A percentile compares a stretch with the other conserved stretches of the same genome.
phyloP scores from a whole-genome alignment of 306 rosid species.

The Begonia loranthoides region DNA sequence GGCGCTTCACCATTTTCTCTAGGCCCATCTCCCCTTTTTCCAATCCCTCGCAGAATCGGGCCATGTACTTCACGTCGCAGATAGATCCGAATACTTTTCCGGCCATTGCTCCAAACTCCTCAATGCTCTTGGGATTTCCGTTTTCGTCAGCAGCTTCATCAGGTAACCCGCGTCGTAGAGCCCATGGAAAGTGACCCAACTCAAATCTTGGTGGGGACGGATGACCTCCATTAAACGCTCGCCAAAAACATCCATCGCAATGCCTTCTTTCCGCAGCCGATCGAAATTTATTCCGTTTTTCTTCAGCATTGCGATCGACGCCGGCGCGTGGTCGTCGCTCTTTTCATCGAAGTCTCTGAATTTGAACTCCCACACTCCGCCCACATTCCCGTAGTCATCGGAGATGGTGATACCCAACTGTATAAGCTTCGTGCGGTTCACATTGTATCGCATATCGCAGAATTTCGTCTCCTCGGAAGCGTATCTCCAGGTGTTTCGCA shows the following conservation, averaged over 20 bases:
- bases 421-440: not conserved
- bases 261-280: not conserved
- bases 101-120: no score
- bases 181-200: slow-evolving; percentile 6
- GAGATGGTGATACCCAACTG: not conserved
- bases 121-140: no score
- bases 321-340: no score
- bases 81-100: no score
- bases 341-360: no score
- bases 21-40: no score
- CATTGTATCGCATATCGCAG: not conserved
- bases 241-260: not conserved
- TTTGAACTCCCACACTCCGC: slow-evolving; percentile 5
- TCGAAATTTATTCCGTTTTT: not conserved
- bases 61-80: no score
- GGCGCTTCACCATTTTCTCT: no score
- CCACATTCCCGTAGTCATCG: not conserved
- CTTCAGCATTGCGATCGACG: no score
- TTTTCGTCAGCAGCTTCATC: no score
- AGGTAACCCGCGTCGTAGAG: no score
- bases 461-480: not conserved
- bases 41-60: no score
- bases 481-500: not conserved
- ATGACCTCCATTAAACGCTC: not conserved
- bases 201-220: not conserved